A percentile compares a stretch with the other conserved stretches of the same genome.
Conservation (phyloP, 2,329 filamentous ascomycete species). For the Phyllosticta capitalensis region DNA sequence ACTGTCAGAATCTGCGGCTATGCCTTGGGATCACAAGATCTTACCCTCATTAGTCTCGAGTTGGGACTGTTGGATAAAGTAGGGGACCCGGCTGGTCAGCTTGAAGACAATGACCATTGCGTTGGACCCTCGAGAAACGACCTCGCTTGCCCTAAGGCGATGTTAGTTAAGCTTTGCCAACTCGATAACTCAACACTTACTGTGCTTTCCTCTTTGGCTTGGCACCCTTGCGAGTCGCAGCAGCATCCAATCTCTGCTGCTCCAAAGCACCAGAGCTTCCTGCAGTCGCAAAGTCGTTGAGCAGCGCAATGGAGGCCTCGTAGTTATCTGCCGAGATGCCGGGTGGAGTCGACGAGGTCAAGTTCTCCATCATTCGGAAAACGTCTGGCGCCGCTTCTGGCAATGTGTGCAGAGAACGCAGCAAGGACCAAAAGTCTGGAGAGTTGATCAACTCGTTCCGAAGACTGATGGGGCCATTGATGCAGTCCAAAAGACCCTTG, state of each 20-base stretch:
- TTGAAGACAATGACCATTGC: constrained; percentile 74
- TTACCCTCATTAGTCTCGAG: constrained; percentile 75
- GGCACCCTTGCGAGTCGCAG: constrained; percentile 43
- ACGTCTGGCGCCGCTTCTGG: constrained; percentile 65
- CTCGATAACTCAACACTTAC: constrained; percentile 32
- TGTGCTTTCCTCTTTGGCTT: constrained; percentile 42
- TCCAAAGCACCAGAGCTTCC: constrained; percentile 62
- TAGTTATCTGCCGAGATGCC: constrained; percentile 95
- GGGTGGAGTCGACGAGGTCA: constrained; percentile 59
- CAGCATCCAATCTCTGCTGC: constrained; percentile 58
- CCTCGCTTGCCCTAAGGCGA: constrained; percentile 53
- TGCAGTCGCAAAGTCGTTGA: constrained; percentile 83
- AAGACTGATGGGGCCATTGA: constrained; percentile 65
- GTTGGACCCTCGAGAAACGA: constrained; percentile 67
- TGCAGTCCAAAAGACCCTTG: constrained; percentile 69
- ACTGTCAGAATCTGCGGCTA: constrained; percentile 10
- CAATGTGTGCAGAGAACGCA: constrained; percentile 63
- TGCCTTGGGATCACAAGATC: constrained; percentile 12
- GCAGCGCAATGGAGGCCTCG: constrained; percentile 70
- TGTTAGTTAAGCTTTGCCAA: neutral
- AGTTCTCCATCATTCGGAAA: constrained; percentile 76
- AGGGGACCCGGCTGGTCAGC: constrained; percentile 71
- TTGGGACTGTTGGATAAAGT: constrained; percentile 85
- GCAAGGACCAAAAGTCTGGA: constrained; percentile 91
- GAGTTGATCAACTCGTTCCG: constrained; percentile 92